phyloP scores from a whole-genome alignment of 805 yeast species.

The Babjeviella inositovora region DNA sequence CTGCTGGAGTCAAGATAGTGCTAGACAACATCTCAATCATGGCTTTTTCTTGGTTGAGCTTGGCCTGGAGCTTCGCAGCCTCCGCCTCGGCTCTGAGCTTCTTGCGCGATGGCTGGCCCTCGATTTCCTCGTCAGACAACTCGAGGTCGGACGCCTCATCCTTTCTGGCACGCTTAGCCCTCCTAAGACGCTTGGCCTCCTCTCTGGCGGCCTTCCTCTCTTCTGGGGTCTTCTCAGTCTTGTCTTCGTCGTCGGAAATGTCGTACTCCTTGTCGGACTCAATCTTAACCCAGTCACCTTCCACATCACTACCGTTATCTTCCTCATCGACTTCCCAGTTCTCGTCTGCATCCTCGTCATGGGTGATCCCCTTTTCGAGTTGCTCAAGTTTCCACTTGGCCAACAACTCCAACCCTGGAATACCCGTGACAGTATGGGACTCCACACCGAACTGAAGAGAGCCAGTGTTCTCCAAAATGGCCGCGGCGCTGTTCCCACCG shows the following conservation, averaged over 20 bases:
- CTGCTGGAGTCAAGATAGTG: constrained; percentile 91
- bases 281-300: constrained; percentile 86
- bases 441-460: constrained; percentile 65
- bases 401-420: constrained; percentile 84
- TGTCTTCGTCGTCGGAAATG: constrained; percentile 33
- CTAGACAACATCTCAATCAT: constrained; percentile 37
- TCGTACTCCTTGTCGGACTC: constrained; percentile 70
- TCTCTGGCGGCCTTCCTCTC: constrained; percentile 16
- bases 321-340: constrained; percentile 38
- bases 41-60: constrained; percentile 9
- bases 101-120: constrained; percentile 16
- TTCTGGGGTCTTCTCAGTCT: constrained; percentile 18
- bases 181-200: constrained; percentile 12
- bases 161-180: constrained; percentile 12
- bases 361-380: constrained; percentile 34
- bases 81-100: constrained; percentile 12
- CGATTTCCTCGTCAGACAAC: constrained; percentile 11
- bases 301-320: constrained; percentile 38
- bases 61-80: constrained; percentile 14
- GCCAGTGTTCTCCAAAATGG: too few species aligned
- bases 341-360: constrained; percentile 43
- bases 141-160: constrained; percentile 33
- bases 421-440: constrained; percentile 39
- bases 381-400: constrained; percentile 70
- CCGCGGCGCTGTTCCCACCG: too few species aligned